Conservation (phyloP, 768 basidiomycete genomes). For the Albatrellus ellisii region DNA sequence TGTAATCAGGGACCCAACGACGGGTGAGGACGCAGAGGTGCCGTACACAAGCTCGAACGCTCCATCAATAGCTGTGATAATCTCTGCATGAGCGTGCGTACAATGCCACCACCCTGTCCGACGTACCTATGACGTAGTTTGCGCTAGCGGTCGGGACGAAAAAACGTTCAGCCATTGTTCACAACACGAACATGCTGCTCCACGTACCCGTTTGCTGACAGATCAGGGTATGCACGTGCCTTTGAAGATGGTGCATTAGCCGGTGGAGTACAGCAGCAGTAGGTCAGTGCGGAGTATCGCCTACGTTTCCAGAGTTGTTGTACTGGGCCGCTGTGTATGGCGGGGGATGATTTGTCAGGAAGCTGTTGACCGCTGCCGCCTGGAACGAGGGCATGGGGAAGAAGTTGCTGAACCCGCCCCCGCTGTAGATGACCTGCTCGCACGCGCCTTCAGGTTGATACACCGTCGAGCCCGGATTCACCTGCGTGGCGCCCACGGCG, state of each 20-base stretch:
- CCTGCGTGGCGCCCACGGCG: constrained; percentile 25
- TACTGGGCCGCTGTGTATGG: constrained; percentile 20
- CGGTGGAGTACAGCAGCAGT: no score
- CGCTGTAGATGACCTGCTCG: constrained; percentile 24
- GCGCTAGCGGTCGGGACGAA: no score
- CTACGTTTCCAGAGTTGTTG: constrained; percentile 22
- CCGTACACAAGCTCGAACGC: constrained; percentile 21
- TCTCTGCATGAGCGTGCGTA: neutral
- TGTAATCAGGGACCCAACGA: constrained; percentile 22
- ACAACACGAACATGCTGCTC: neutral
- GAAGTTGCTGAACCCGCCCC: constrained; percentile 29
- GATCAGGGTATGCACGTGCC: constrained; percentile 21
- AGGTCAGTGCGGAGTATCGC: no score
- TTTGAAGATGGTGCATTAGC: neutral
- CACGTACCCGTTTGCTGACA: constrained; percentile 22
- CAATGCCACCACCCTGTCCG: neutral
- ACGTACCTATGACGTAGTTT: constrained; percentile 19
- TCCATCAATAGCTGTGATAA: constrained; percentile 17
- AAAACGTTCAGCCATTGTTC: neutral
- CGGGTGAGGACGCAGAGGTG: constrained; percentile 25
- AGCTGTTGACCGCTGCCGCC: constrained; percentile 16
- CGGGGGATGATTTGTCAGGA: constrained; percentile 21
- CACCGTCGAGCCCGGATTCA: constrained; percentile 21
- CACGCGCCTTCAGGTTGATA: constrained; percentile 25
- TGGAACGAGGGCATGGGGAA: constrained; percentile 27